These are phyloP conservation scores for Helianthus tuberosus DNA, from an alignment of 129 eudicot genomes.

Conservation along the genomic window DNA sequence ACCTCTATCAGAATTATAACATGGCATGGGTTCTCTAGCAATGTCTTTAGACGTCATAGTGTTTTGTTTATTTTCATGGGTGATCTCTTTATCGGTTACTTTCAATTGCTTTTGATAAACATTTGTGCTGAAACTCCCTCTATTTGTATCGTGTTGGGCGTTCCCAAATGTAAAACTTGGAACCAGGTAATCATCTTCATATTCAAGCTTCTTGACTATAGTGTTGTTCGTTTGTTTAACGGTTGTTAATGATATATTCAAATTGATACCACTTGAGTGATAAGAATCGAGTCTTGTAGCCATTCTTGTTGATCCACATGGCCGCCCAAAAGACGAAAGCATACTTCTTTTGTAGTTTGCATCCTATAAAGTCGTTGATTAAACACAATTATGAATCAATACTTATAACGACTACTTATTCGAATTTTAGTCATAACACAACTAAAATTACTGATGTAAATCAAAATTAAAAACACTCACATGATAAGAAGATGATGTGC, in stretches of 20 bases:
- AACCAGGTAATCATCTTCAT: conserved; percentile 34
- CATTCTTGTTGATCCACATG: conserved; percentile 41
- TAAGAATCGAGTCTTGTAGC: conserved; percentile 41
- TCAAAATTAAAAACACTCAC: conserved; percentile 40
- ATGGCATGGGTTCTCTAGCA: conserved; percentile 19
- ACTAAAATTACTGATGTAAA: background rate
- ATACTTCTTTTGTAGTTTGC: conserved; percentile 39
- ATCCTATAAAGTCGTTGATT: conserved; percentile 38
- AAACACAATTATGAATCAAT: conserved; percentile 1
- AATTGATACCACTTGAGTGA: conserved; percentile 40
- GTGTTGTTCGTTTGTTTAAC: conserved; percentile 30
- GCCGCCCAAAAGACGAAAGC: conserved; percentile 38
- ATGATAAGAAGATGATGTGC: conserved; percentile 41
- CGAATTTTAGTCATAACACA: background rate
- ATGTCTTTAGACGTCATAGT: conserved; percentile 9
- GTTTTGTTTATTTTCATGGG: conserved; percentile 15
- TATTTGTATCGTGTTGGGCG: conserved; percentile 11
- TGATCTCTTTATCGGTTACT: conserved; percentile 7
- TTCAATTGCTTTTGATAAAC: conserved; percentile 18
- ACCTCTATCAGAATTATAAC: conserved; percentile 16
- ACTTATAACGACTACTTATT: background rate
- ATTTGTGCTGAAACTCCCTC: conserved; percentile 26
- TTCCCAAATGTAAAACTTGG: conserved; percentile 34
- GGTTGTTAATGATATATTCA: conserved; percentile 27
- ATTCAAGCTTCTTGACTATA: conserved; percentile 30